These are phyloP conservation scores for Lactifluus pinguis DNA, from an alignment of 768 basidiomycete genomes.

Conservation along the genomic window DNA sequence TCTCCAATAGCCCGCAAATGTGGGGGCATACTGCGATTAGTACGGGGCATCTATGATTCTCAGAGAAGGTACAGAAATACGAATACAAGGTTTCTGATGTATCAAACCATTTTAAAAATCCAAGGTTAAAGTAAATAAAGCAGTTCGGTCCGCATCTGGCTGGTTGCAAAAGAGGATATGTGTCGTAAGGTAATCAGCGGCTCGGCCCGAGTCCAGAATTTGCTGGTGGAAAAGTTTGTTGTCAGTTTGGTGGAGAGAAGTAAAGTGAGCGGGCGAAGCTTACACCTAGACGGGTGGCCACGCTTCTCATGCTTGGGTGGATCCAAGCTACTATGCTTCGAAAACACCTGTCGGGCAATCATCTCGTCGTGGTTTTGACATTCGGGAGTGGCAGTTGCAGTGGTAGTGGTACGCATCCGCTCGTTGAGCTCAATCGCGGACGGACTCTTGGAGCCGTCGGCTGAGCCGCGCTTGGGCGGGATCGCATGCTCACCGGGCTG, in stretches of 20 bases:
- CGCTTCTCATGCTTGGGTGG: conserved; percentile 11
- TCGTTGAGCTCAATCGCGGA: conserved; percentile 4
- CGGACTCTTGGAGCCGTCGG: not conserved
- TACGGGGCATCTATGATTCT: not conserved
- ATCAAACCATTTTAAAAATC: not conserved
- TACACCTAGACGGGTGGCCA: not conserved
- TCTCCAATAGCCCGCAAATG: conserved; percentile 56
- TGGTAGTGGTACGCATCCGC: not conserved
- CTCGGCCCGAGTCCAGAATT: not conserved
- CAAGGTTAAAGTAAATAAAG: not conserved
- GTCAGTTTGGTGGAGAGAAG: not conserved
- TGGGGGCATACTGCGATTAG: conserved; percentile 77
- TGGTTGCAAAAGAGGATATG: not conserved
- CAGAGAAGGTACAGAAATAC: not conserved
- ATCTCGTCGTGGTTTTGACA: not conserved
- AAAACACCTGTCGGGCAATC: conserved; percentile 10
- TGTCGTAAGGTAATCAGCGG: not conserved
- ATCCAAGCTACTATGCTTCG: conserved; percentile 8
- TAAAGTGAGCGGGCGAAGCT: not conserved
- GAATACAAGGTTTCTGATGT: not conserved
- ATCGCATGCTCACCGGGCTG: conserved; percentile 14
- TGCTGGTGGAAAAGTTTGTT: not conserved
- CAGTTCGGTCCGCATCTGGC: not conserved
- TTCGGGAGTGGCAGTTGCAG: not conserved
- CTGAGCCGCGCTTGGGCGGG: conserved; percentile 3